phyloP scores from a whole-genome alignment of 1,139 yeast genomes.

The Candida tetrigidarum region DNA sequence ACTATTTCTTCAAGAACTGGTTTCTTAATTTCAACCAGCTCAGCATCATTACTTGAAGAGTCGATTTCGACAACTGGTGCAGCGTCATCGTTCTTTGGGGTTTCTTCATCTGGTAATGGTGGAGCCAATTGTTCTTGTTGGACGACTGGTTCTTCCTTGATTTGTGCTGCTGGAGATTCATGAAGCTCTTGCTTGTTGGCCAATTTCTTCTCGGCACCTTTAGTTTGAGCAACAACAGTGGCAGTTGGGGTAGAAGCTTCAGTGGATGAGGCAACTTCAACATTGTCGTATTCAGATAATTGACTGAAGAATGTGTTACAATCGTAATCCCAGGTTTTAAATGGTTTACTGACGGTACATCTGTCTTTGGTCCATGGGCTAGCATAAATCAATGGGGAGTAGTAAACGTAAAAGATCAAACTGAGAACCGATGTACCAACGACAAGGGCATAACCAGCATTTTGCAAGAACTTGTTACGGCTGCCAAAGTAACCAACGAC shows the following conservation, averaged over 20 bases:
- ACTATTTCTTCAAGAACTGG: neutral
- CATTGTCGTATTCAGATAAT: conserved; percentile 29
- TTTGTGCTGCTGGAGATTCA: conserved; percentile 16
- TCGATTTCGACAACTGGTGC: conserved; percentile 3
- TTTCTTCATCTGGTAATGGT: conserved; percentile 26
- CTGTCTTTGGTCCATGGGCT: conserved; percentile 74
- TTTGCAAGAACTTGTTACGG: conserved; percentile 34
- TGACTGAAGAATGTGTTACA: conserved; percentile 59
- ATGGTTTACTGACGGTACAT: conserved; percentile 65
- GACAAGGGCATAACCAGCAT: conserved; percentile 47
- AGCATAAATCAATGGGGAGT: conserved; percentile 80
- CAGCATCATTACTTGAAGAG: conserved; percentile 5
- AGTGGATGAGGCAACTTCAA: conserved; percentile 14
- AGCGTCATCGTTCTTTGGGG: conserved; percentile 16
- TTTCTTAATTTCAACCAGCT: conserved; percentile 7
- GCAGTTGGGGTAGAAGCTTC: conserved; percentile 20
- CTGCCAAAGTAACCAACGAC: conserved; percentile 49
- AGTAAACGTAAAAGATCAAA: conserved; percentile 59
- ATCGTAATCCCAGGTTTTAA: conserved; percentile 83
- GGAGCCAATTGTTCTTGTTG: conserved; percentile 24
- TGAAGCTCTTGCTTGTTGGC: conserved; percentile 15
- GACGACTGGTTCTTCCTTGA: conserved; percentile 14
- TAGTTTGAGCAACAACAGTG: conserved; percentile 20
- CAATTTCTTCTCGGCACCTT: conserved; percentile 17
- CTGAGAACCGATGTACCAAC: conserved; percentile 53